Conservation (phyloP, 1,284 basidiomycete species). For the Afroboletus lepidellus region DNA sequence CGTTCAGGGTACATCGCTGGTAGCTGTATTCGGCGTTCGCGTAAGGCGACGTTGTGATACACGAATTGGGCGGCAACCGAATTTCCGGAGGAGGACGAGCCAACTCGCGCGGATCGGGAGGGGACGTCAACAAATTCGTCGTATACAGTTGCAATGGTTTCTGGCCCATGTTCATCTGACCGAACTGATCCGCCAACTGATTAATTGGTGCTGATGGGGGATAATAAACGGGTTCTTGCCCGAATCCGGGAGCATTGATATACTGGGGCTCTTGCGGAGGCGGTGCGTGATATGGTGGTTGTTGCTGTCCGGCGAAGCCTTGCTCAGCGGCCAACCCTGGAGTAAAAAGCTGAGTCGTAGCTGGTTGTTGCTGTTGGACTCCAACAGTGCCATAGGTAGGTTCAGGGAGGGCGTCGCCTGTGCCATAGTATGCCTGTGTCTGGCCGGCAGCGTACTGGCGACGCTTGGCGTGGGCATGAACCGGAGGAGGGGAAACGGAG, state of each 20-base stretch:
- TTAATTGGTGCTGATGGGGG: slow-evolving; percentile 52
- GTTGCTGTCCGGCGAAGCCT: slow-evolving; percentile 59
- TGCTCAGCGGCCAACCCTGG: slow-evolving; percentile 73
- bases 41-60: slow-evolving; percentile 76
- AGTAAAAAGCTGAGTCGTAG: slow-evolving; percentile 76
- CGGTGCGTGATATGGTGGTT: slow-evolving; percentile 46
- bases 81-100: slow-evolving; percentile 85
- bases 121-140: slow-evolving; percentile 85
- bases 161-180: slow-evolving; percentile 79
- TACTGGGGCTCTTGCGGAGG: slow-evolving; percentile 56
- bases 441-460: slow-evolving; percentile 90
- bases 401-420: slow-evolving; percentile 42
- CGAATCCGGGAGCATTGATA: slow-evolving; percentile 49
- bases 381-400: slow-evolving; percentile 38
- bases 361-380: slow-evolving; percentile 41
- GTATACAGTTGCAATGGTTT: slow-evolving; percentile 77
- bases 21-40: slow-evolving; percentile 91
- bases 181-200: slow-evolving; percentile 81
- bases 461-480: slow-evolving; percentile 53
- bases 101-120: slow-evolving; percentile 86
- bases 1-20: slow-evolving; percentile 90
- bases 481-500: slow-evolving; percentile 40
- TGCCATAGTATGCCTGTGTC: slow-evolving; percentile 81
- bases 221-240: slow-evolving; percentile 51
- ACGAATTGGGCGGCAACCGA: slow-evolving; percentile 79